Conservation (phyloP, 257 asterid species). For the Buddleja alternifolia region DNA sequence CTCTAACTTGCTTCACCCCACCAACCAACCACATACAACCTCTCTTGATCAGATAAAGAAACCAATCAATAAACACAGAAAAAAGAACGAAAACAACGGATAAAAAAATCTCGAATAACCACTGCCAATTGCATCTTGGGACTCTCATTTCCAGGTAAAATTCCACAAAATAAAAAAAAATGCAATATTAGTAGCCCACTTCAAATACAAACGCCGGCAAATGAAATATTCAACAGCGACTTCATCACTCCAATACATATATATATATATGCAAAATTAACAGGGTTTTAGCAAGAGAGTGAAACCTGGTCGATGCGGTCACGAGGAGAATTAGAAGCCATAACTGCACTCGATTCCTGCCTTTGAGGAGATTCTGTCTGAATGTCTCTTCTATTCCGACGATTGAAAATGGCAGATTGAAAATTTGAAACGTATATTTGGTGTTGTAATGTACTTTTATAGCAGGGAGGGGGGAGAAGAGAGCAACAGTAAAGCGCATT, state of each 20-base stretch:
- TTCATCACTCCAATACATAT: neutral
- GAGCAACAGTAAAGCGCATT: constrained; percentile 21
- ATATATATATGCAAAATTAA: neutral
- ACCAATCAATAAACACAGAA: neutral
- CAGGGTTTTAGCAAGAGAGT: neutral
- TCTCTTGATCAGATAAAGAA: neutral
- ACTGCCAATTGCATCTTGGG: constrained; percentile 9
- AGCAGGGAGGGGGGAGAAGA: neutral
- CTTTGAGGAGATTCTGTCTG: constrained; percentile 11
- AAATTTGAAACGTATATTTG: neutral
- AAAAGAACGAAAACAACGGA: neutral
- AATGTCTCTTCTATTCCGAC: neutral
- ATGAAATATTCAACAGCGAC: neutral
- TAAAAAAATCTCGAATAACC: constrained; percentile 6
- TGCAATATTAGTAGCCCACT: neutral
- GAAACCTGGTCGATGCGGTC: constrained; percentile 74
- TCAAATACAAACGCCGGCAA: neutral
- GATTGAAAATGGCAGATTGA: neutral
- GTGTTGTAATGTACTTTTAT: neutral
- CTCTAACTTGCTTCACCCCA: constrained; percentile 4
- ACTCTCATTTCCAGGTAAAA: neutral
- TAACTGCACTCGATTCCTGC: constrained; percentile 30
- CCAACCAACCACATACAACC: neutral
- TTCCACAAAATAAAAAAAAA: neutral
- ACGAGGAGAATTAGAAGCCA: constrained; percentile 63